Conservation (phyloP, 1,284 basidiomycete genomes). For the Cutaneotrichosporon curvatum region DNA sequence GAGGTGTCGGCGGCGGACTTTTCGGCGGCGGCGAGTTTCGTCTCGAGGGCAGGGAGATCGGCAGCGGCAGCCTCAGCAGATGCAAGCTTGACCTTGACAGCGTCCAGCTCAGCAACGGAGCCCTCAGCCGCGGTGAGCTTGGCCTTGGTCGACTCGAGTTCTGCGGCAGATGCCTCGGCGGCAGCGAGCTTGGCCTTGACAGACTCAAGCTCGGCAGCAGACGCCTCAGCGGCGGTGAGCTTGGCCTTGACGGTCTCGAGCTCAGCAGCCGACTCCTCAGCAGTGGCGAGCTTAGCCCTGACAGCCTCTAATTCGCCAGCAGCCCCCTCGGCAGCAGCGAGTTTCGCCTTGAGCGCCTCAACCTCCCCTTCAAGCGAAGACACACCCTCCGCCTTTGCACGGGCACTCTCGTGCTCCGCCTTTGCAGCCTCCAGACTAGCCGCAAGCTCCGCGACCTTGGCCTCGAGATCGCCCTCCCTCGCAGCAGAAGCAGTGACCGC, state of each 20-base stretch:
- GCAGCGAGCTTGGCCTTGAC: slow-evolving; percentile 12
- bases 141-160: slow-evolving; percentile 19
- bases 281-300: no score
- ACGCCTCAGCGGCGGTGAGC: slow-evolving; percentile 22
- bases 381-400: no score
- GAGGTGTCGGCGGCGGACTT: neutral
- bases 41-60: neutral
- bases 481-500: no score
- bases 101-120: slow-evolving; percentile 19
- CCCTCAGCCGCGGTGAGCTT: no score
- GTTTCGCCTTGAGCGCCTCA: slow-evolving; percentile 10
- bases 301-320: no score
- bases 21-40: neutral
- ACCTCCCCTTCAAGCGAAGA: no score
- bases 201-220: slow-evolving; percentile 23
- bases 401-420: slow-evolving; percentile 15
- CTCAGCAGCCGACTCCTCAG: slow-evolving; percentile 21
- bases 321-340: slow-evolving; percentile 11
- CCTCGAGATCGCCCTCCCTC: slow-evolving; percentile 8
- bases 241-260: slow-evolving; percentile 21
- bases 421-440: slow-evolving; percentile 16
- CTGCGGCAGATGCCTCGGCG: slow-evolving; percentile 7
- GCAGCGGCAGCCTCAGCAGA: no score
- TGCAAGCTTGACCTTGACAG: slow-evolving; percentile 2
- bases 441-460: slow-evolving; percentile 21